Conservation (phyloP, 2,329 filamentous ascomycete genomes). For the Fragosphaeria purpurea region DNA sequence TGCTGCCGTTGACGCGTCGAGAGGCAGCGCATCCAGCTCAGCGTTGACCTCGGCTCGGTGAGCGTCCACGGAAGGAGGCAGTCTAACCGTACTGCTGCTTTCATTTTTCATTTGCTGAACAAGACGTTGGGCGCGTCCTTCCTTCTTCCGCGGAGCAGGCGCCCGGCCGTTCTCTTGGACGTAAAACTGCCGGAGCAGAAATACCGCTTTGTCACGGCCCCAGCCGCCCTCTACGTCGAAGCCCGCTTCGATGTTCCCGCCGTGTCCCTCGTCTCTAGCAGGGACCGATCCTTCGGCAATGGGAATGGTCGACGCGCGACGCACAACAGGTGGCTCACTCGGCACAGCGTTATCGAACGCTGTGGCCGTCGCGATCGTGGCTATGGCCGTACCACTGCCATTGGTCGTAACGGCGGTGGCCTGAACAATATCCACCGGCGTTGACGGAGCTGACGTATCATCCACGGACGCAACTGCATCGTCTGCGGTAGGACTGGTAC, state of each 20-base stretch:
- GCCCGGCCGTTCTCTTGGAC: slow-evolving; percentile 93
- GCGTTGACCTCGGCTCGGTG: slow-evolving; percentile 2
- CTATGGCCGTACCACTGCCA: not conserved
- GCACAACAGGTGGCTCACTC: slow-evolving; percentile 8
- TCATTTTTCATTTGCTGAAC: slow-evolving; percentile 41
- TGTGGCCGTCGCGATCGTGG: slow-evolving; percentile 1
- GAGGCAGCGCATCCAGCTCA: not conserved
- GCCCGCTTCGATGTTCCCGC: slow-evolving; percentile 63
- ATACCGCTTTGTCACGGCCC: slow-evolving; percentile 86
- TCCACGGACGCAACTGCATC: not conserved
- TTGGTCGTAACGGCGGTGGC: no score
- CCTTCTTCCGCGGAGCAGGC: slow-evolving; percentile 44
- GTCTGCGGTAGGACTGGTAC: not conserved
- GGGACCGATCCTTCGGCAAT: slow-evolving; percentile 16
- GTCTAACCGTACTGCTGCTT: slow-evolving; percentile 14
- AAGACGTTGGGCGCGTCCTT: slow-evolving; percentile 43
- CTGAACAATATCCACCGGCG: no score
- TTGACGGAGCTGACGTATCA: no score
- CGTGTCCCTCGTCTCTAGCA: slow-evolving; percentile 34
- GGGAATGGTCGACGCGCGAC: slow-evolving; percentile 13
- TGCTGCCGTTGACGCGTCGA: not conserved
- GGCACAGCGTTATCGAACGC: not conserved
- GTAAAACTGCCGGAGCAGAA: slow-evolving; percentile 86
- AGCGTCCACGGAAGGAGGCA: slow-evolving; percentile 6
- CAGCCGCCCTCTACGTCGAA: slow-evolving; percentile 81